Evolutionary conservation across 306 rosid genomes (phyloP).

Genomic region (Lupinus albus): DNA sequence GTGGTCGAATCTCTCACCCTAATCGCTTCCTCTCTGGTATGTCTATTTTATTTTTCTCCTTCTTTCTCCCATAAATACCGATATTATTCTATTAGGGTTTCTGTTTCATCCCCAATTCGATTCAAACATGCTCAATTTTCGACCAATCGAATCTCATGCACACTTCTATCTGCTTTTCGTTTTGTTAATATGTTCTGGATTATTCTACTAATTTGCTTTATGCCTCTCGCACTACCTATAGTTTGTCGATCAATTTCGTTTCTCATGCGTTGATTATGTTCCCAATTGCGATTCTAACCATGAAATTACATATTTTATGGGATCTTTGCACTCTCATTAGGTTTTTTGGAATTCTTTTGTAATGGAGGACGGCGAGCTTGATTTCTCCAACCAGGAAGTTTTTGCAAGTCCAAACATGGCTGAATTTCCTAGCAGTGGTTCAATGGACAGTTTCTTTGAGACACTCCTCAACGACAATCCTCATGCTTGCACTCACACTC

Average conservation of each 20-base stretch:
- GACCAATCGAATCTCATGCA: constrained; percentile 1
- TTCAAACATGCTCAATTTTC: background rate
- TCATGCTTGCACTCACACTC: constrained; percentile 92
- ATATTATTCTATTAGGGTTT: constrained; percentile 44
- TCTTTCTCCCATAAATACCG: too few relatives aligned
- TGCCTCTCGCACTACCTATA: background rate
- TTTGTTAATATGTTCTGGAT: background rate
- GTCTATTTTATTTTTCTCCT: background rate
- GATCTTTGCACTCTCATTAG: constrained; percentile 18
- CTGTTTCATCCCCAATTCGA: background rate
- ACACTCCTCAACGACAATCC: constrained; percentile 73
- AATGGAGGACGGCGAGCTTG: constrained; percentile 95
- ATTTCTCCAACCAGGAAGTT: constrained; percentile 71
- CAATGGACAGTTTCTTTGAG: constrained; percentile 85
- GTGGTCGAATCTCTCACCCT: too few relatives aligned
- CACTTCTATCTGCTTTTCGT: background rate
- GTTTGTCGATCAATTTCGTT: background rate
- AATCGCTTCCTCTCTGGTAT: constrained; percentile 39
- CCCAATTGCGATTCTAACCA: background rate
- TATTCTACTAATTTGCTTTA: background rate
- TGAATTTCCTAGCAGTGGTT: constrained; percentile 69
- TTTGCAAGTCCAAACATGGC: constrained; percentile 67
- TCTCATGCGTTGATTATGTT: constrained; percentile 14
- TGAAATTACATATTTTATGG: background rate
- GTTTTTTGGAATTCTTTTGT: background rate